phyloP scores from a whole-genome alignment of 2,329 filamentous ascomycete species.

The Phialocephala sp. region DNA sequence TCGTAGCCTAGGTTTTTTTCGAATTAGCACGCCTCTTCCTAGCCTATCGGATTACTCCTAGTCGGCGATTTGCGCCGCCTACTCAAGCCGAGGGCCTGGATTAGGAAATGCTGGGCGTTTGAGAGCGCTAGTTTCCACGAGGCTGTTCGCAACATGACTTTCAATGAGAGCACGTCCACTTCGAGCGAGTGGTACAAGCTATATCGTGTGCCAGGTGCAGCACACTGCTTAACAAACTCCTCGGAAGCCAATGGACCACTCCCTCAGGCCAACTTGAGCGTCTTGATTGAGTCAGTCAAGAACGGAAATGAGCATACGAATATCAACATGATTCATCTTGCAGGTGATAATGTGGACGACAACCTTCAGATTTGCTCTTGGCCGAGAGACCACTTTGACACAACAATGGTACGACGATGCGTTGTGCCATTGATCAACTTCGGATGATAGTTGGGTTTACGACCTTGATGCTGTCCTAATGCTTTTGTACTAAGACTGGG shows the following conservation, averaged over 20 bases:
- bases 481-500: conserved; percentile 26
- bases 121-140: too few species aligned
- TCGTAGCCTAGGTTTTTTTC: too few species aligned
- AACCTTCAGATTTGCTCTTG: conserved; percentile 48
- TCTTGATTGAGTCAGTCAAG: conserved; percentile 70
- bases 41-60: too few species aligned
- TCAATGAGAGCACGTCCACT: conserved; percentile 47
- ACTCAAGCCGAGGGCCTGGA: too few species aligned
- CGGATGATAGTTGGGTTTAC: conserved; percentile 41
- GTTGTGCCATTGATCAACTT: conserved; percentile 39
- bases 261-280: conserved; percentile 66
- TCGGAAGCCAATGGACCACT: conserved; percentile 46
- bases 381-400: conserved; percentile 45
- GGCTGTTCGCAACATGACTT: conserved; percentile 51
- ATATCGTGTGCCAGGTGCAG: conserved; percentile 59
- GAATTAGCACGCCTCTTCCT: too few species aligned
- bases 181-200: conserved; percentile 60
- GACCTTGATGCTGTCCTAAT: conserved; percentile 29
- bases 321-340: conserved; percentile 47
- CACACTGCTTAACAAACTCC: conserved; percentile 56
- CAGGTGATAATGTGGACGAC: conserved; percentile 42
- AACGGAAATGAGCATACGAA: conserved; percentile 53
- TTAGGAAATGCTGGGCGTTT: too few species aligned
- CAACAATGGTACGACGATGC: conserved; percentile 33
- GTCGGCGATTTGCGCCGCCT: too few species aligned